phyloP scores from a whole-genome alignment of 2,329 filamentous ascomycete genomes.

The Apiospora pterosperma region DNA sequence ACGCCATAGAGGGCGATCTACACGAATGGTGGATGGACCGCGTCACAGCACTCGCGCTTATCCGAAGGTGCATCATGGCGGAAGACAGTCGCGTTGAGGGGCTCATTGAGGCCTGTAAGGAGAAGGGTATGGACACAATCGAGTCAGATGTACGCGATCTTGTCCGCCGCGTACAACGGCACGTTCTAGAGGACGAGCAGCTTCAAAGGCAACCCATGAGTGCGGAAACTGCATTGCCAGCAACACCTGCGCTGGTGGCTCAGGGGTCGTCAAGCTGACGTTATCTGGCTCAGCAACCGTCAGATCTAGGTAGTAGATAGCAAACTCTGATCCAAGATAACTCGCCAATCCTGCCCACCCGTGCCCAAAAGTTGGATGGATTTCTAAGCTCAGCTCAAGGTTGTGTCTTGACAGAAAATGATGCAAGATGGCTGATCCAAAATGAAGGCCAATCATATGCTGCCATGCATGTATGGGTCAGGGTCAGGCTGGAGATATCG shows the following conservation, averaged over 20 bases:
- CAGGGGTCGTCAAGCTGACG: background rate
- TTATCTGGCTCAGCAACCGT: background rate
- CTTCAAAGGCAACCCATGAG: background rate
- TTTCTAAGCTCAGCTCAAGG: background rate
- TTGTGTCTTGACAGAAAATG: background rate
- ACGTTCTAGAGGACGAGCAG: background rate
- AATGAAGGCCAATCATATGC: background rate
- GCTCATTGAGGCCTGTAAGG: conserved; percentile 28
- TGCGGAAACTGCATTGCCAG: background rate
- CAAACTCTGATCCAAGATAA: background rate
- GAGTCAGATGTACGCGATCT: conserved; percentile 22
- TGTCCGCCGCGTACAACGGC: conserved; percentile 7
- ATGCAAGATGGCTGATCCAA: background rate
- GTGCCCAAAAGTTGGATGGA: background rate
- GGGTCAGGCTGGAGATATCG: conserved; percentile 8
- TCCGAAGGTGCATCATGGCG: conserved; percentile 29
- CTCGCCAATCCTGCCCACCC: background rate
- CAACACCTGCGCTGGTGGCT: background rate
- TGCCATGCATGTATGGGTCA: no score
- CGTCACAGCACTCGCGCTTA: conserved; percentile 28
- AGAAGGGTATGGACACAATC: conserved; percentile 19
- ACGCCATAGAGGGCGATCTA: conserved; percentile 9
- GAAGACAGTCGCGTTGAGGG: conserved; percentile 29
- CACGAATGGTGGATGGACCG: conserved; percentile 28
- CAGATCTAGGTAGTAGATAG: background rate